Conservation (phyloP, 2,329 filamentous ascomycete species). For the Sporothrix luriei region DNA sequence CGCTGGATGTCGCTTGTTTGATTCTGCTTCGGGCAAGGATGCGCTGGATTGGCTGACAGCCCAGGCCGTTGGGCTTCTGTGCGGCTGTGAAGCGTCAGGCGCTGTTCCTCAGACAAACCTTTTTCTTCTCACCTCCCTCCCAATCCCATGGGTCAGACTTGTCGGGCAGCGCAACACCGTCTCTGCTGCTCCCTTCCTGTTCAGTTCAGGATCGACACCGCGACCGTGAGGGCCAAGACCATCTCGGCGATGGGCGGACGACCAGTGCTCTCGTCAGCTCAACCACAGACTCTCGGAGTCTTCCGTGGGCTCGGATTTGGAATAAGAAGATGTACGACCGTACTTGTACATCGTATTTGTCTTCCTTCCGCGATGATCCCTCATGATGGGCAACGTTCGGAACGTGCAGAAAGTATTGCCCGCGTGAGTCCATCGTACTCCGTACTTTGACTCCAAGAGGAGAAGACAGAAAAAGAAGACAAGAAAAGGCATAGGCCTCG, state of each 20-base stretch:
- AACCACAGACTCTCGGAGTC: background rate
- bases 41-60: background rate
- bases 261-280: background rate
- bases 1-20: background rate
- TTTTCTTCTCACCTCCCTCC: too few relatives aligned
- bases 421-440: too few relatives aligned
- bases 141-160: conserved; percentile 5
- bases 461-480: background rate
- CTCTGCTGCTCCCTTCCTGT: background rate
- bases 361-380: too few relatives aligned
- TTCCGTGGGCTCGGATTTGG: background rate
- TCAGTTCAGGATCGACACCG: background rate
- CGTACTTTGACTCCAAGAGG: background rate
- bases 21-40: background rate
- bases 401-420: background rate
- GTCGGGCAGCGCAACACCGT: background rate
- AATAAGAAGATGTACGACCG: too few relatives aligned
- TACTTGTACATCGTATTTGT: too few relatives aligned
- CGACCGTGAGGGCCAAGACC: background rate
- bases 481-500: conserved; percentile 3
- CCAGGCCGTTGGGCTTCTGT: background rate
- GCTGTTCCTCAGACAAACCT: background rate
- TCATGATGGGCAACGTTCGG: background rate
- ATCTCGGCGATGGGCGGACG: too few relatives aligned
- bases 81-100: conserved; percentile 18